These are phyloP conservation scores for Bacidia rubella DNA, from an alignment of 495 filamentous ascomycete genomes.

Conservation along the genomic window DNA sequence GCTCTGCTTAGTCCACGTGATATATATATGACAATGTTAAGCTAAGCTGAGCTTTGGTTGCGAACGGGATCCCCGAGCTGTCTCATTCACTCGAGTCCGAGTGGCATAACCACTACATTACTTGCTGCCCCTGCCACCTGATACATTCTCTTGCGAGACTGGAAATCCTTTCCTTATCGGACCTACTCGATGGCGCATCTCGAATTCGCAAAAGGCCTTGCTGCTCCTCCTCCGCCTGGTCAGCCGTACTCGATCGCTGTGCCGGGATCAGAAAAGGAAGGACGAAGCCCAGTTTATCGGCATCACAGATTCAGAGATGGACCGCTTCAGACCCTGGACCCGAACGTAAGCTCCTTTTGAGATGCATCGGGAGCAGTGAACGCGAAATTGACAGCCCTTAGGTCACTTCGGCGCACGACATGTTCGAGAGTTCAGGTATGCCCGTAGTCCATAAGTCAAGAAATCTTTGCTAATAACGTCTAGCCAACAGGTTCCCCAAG, in stretches of 20 bases:
- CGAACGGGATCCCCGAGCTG: too few species aligned
- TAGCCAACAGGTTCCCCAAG: conserved; percentile 44
- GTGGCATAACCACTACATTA: too few species aligned
- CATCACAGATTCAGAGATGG: conserved; percentile 65
- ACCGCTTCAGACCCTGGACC: conserved; percentile 61
- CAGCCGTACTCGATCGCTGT: conserved; percentile 46
- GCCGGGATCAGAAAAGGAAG: conserved; percentile 58
- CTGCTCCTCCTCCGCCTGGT: conserved; percentile 31
- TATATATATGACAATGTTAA: too few species aligned
- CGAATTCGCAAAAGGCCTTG: conserved; percentile 30
- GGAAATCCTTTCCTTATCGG: too few species aligned
- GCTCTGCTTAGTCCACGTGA: too few species aligned
- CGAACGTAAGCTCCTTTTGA: conserved; percentile 36
- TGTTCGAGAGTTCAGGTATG: conserved; percentile 57
- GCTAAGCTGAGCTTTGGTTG: too few species aligned
- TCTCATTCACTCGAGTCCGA: too few species aligned
- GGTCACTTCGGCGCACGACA: conserved; percentile 61
- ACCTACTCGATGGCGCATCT: conserved; percentile 29
- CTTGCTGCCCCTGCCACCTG: too few species aligned
- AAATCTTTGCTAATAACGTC: conserved; percentile 5
- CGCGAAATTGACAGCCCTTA: conserved; percentile 13
- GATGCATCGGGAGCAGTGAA: not conserved
- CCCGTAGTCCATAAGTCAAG: not conserved
- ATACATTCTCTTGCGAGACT: too few species aligned
- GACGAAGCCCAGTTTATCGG: conserved; percentile 64